Evolutionary conservation across 2,329 filamentous ascomycete genomes (phyloP).

Genomic region (Penicillium frequentans): DNA sequence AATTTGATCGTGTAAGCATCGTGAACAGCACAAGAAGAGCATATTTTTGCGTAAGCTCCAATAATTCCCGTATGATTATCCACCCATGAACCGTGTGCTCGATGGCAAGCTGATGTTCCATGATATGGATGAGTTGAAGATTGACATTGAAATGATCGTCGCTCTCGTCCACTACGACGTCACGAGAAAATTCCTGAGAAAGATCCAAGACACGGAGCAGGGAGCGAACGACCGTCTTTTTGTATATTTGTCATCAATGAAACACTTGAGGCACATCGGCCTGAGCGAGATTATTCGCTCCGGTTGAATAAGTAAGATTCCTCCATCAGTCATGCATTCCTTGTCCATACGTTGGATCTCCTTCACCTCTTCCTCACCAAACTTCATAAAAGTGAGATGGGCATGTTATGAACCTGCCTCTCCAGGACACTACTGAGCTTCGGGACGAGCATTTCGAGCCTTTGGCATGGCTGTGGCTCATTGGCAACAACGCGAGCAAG

Average conservation of each 20-base stretch:
- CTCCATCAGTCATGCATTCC: constrained; percentile 52
- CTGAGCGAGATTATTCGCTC: constrained; percentile 66
- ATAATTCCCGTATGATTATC: constrained; percentile 55
- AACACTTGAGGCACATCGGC: constrained; percentile 59
- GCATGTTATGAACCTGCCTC: constrained; percentile 47
- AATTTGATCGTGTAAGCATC: too few species aligned
- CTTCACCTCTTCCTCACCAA: constrained; percentile 31
- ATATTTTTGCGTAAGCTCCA: constrained; percentile 46
- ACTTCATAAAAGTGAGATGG: constrained; percentile 49
- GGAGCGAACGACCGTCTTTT: constrained; percentile 3
- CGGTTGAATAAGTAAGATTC: constrained; percentile 62
- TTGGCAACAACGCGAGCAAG: constrained; percentile 61
- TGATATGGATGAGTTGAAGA: constrained; percentile 65
- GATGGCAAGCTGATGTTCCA: constrained; percentile 53
- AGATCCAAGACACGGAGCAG: constrained; percentile 11
- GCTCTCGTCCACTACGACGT: constrained; percentile 62
- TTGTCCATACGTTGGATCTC: constrained; percentile 42
- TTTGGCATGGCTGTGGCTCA: constrained; percentile 62
- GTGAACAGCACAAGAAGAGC: constrained; percentile 10
- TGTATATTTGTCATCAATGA: constrained; percentile 6
- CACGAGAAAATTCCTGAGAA: constrained; percentile 37
- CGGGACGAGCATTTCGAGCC: constrained; percentile 45
- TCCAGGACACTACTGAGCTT: constrained; percentile 48
- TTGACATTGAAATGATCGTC: constrained; percentile 63
- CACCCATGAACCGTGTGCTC: constrained; percentile 59